Percentiles rank a stretch among this genome's conserved stretches.
Evolutionary conservation across 2,329 filamentous ascomycete species (phyloP).

Genomic region (Lizonia empirigonia): DNA sequence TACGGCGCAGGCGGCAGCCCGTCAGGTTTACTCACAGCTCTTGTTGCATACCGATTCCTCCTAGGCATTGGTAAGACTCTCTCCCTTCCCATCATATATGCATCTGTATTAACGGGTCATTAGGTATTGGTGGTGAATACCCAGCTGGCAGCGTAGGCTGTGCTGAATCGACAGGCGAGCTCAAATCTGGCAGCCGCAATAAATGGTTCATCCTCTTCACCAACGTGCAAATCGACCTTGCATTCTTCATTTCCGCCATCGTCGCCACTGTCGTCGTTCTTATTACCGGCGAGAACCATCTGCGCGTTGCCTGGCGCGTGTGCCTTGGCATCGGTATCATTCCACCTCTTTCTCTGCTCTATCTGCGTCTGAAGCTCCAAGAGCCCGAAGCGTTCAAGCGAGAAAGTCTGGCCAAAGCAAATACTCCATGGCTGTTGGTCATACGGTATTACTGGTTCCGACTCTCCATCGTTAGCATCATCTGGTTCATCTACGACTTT

Average conservation of each 20-base stretch:
- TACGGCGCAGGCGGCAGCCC: constrained; percentile 74
- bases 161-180: constrained; percentile 81
- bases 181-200: constrained; percentile 81
- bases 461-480: constrained; percentile 59
- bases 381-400: constrained; percentile 60
- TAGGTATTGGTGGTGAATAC: constrained; percentile 78
- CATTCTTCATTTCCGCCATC: constrained; percentile 80
- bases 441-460: constrained; percentile 61
- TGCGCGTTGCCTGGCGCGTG: constrained; percentile 79
- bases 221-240: constrained; percentile 84
- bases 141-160: constrained; percentile 82
- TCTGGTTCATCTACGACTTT: constrained; percentile 69
- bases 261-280: constrained; percentile 71
- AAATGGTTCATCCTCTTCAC: constrained; percentile 84
- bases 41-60: constrained; percentile 86
- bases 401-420: constrained; percentile 54
- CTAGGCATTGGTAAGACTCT: constrained; percentile 55
- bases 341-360: constrained; percentile 61
- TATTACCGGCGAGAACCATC: constrained; percentile 61
- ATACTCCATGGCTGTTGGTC: constrained; percentile 51
- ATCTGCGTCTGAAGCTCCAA: constrained; percentile 62
- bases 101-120: not conserved
- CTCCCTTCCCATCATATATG: not conserved
- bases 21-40: constrained; percentile 74
- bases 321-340: constrained; percentile 64